These are phyloP conservation scores for Paraphoma sp. DNA, from an alignment of 2,329 filamentous ascomycete genomes.

Conservation along the genomic window DNA sequence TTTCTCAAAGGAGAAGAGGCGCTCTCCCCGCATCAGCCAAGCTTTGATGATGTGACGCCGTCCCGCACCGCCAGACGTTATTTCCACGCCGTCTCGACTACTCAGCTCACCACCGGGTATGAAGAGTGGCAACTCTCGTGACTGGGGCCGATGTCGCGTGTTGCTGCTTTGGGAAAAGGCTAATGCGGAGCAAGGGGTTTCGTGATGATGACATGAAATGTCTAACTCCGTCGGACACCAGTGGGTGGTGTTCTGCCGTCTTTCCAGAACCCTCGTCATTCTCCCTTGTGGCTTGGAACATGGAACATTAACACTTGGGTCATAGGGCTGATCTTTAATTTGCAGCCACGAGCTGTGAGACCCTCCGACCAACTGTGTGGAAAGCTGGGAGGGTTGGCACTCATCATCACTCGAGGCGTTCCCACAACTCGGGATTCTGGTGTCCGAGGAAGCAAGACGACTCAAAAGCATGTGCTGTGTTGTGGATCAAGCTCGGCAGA, in stretches of 20 bases:
- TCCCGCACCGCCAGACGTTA: neutral
- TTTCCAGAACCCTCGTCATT: neutral
- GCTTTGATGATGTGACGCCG: slow-evolving; percentile 5
- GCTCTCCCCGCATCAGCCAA: slow-evolving; percentile 19
- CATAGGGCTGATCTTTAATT: neutral
- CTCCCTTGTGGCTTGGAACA: neutral
- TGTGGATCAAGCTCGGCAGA: neutral
- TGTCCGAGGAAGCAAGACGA: neutral
- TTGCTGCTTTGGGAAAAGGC: neutral
- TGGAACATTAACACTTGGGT: neutral
- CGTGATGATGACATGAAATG: neutral
- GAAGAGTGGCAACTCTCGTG: neutral
- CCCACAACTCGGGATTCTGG: neutral
- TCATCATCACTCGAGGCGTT: neutral
- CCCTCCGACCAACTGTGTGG: neutral
- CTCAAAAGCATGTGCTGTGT: neutral
- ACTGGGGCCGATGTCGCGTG: neutral
- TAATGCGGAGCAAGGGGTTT: neutral
- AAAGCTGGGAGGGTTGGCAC: neutral
- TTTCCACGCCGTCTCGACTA: neutral
- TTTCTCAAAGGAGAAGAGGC: neutral
- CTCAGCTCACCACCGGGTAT: neutral
- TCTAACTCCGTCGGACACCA: neutral
- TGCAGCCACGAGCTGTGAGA: neutral
- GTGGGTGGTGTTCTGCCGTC: neutral